Conservation (phyloP, 2,329 filamentous ascomycete genomes). For the Alternaria dauci region DNA sequence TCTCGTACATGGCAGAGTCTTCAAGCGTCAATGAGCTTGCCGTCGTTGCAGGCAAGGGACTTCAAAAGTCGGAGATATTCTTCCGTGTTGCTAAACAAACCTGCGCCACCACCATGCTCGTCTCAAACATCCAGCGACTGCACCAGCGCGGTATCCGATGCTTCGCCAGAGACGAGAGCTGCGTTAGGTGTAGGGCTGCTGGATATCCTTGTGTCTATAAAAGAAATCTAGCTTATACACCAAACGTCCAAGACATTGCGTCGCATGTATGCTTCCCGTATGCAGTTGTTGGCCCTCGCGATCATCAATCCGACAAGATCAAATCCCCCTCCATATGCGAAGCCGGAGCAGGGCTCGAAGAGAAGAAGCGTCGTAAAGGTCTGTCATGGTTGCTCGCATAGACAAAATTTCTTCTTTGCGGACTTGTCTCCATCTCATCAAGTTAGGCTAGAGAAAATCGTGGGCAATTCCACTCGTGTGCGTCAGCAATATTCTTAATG, state of each 20-base stretch:
- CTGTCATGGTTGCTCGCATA: slow-evolving; percentile 22
- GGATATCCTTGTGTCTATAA: slow-evolving; percentile 18
- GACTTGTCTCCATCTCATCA: slow-evolving; percentile 24
- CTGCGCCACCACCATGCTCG: slow-evolving; percentile 31
- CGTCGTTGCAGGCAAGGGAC: slow-evolving; percentile 28
- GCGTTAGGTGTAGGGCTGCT: slow-evolving; percentile 16
- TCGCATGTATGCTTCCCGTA: slow-evolving; percentile 20
- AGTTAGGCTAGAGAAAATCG: slow-evolving; percentile 28
- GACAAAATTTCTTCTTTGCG: slow-evolving; percentile 16
- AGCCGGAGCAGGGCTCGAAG: slow-evolving; percentile 38
- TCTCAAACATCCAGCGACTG: slow-evolving; percentile 21
- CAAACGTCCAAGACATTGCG: slow-evolving; percentile 31
- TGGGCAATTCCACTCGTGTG: slow-evolving; percentile 40
- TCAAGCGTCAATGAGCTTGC: slow-evolving; percentile 21
- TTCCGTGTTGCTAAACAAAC: slow-evolving; percentile 27
- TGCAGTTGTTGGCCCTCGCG: slow-evolving; percentile 29
- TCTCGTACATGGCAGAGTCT: not conserved
- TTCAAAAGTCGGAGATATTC: slow-evolving; percentile 33
- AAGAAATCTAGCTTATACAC: slow-evolving; percentile 35
- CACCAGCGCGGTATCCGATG: not conserved
- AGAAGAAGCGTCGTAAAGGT: slow-evolving; percentile 28
- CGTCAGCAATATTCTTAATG: slow-evolving; percentile 32
- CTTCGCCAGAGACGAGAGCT: slow-evolving; percentile 13
- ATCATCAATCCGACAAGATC: slow-evolving; percentile 39
- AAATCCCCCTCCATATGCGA: slow-evolving; percentile 31